Percentiles rank a stretch among this genome's conserved stretches.
phyloP scores from a whole-genome alignment of 768 basidiomycete genomes.

The Lepiota brunneoincarnata region DNA sequence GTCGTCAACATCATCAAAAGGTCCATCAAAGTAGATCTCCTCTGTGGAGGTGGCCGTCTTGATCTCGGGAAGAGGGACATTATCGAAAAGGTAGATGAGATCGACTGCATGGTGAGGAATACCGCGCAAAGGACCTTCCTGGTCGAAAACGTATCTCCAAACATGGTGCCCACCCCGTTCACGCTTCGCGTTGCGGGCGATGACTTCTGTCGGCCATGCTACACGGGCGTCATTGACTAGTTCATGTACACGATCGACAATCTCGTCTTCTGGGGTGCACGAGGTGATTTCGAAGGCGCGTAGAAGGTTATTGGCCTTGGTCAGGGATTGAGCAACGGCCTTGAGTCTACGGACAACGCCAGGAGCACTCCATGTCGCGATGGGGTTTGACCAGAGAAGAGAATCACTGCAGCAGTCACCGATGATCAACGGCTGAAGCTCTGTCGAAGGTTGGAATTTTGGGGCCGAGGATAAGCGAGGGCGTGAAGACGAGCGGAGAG shows the following conservation, averaged over 20 bases:
- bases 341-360: constrained; percentile 66
- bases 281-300: constrained; percentile 70
- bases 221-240: constrained; percentile 73
- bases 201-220: constrained; percentile 74
- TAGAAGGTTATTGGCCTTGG: constrained; percentile 57
- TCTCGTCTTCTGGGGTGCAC: constrained; percentile 61
- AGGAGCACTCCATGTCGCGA: constrained; percentile 60
- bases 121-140: constrained; percentile 66
- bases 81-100: constrained; percentile 78
- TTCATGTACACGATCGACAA: constrained; percentile 67
- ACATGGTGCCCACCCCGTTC: constrained; percentile 58
- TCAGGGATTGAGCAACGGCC: constrained; percentile 70
- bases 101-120: constrained; percentile 71
- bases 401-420: constrained; percentile 71
- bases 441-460: constrained; percentile 21
- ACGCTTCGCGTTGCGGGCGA: constrained; percentile 47
- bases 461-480: constrained; percentile 9
- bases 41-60: constrained; percentile 15
- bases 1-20: constrained; percentile 26
- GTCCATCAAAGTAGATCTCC: constrained; percentile 28
- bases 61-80: constrained; percentile 52
- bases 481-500: constrained; percentile 13
- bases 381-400: constrained; percentile 56
- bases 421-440: constrained; percentile 68
- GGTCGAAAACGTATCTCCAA: constrained; percentile 82